Evolutionary conservation across 108 stramenopile genomes (phyloP).

Genomic region (Fragilariopsis cylindrus): DNA sequence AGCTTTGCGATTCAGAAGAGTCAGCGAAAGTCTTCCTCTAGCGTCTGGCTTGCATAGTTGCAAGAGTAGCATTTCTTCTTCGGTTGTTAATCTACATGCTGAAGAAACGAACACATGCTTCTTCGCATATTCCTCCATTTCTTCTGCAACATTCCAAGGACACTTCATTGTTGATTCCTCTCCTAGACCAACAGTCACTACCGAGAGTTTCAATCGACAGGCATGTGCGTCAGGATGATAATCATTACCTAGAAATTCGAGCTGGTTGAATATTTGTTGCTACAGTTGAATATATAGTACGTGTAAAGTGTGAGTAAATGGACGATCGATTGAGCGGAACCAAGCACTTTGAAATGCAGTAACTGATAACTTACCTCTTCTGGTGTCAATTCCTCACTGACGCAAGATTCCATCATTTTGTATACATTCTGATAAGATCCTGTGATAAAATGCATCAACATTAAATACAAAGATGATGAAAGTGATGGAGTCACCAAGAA

Average conservation of each 20-base stretch:
- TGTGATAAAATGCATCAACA: slow-evolving; percentile 96
- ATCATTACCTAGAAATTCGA: slow-evolving; percentile 92
- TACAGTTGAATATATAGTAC: slow-evolving; percentile 12
- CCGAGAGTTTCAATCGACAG: slow-evolving; percentile 91
- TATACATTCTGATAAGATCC: slow-evolving; percentile 95
- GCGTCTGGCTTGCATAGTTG: slow-evolving; percentile 76
- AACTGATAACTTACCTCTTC: slow-evolving; percentile 78
- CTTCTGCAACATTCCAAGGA: slow-evolving; percentile 89
- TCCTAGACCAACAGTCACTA: slow-evolving; percentile 86
- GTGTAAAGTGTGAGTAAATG: neutral
- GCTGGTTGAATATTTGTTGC: slow-evolving; percentile 91
- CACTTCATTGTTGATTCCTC: slow-evolving; percentile 87
- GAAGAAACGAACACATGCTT: slow-evolving; percentile 89
- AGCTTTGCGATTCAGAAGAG: slow-evolving; percentile 78
- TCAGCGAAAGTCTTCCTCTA: slow-evolving; percentile 63
- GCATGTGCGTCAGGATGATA: slow-evolving; percentile 96
- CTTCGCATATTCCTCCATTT: slow-evolving; percentile 88
- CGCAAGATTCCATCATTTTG: slow-evolving; percentile 96
- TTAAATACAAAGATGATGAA: slow-evolving; percentile 95
- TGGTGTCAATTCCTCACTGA: slow-evolving; percentile 89
- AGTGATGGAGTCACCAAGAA: slow-evolving; percentile 93
- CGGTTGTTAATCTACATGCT: slow-evolving; percentile 86
- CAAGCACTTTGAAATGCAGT: neutral
- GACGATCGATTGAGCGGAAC: neutral
- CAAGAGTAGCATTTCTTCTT: slow-evolving; percentile 90